Conservation (phyloP, 768 basidiomycete species). For the Pleurotus citrinopileatus region DNA sequence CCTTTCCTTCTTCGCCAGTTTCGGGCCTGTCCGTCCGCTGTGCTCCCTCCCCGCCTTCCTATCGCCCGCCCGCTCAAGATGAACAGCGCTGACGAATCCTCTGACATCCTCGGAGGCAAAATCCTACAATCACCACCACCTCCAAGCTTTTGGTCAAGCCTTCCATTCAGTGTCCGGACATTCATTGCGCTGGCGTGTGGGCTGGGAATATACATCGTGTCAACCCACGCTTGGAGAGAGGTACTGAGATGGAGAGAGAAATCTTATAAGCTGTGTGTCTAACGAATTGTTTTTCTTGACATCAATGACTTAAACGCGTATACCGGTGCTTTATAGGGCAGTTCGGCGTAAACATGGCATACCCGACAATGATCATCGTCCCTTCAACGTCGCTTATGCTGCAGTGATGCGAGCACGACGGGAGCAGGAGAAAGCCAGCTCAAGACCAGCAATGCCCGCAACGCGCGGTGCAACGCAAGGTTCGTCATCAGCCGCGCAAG, state of each 20-base stretch:
- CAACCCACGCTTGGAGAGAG: conserved; percentile 38
- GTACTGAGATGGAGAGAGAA: conserved; percentile 61
- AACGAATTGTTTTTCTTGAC: not conserved
- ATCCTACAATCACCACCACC: conserved; percentile 35
- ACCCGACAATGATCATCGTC: conserved; percentile 77
- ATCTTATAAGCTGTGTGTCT: conserved; percentile 60
- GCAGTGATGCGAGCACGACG: conserved; percentile 58
- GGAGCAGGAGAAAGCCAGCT: conserved; percentile 31
- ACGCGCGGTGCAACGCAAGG: conserved; percentile 30
- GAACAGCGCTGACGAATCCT: conserved; percentile 63
- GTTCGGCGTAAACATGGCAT: conserved; percentile 80
- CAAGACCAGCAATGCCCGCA: conserved; percentile 27
- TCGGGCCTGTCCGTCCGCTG: not conserved
- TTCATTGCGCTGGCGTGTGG: conserved; percentile 33
- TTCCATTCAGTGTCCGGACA: conserved; percentile 38
- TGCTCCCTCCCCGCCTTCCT: not conserved
- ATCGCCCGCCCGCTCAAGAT: conserved; percentile 17
- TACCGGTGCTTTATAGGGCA: conserved; percentile 39
- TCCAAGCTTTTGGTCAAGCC: conserved; percentile 28
- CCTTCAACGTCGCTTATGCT: conserved; percentile 87
- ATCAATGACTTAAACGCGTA: conserved; percentile 10
- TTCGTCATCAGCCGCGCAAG: conserved; percentile 17
- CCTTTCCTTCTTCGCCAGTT: conserved; percentile 16
- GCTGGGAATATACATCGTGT: conserved; percentile 33
- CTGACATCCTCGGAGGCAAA: conserved; percentile 69